Base-by-base conservation (phyloP, 108 stramenopile species). In the Skeletonema potamos region DNA sequence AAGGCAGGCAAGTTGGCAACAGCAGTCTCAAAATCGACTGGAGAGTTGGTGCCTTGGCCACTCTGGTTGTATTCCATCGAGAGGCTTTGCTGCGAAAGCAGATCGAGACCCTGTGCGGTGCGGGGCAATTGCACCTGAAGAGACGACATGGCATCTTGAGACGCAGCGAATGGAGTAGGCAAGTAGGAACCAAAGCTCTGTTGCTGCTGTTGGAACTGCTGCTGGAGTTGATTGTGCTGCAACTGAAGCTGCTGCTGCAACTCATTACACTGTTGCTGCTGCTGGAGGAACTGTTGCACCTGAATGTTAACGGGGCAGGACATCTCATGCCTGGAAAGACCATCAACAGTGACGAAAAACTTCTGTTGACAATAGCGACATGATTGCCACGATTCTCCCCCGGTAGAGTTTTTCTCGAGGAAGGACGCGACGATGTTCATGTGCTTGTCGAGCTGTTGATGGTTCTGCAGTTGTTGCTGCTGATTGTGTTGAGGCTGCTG, bases 241-340 rank as follows among this genome's bases (percentile, higher is more conserved):
- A 63, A 29, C 54, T 69, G 68, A 58, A 77, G 55, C 65, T 78
- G 69, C 59, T 58, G 68, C 28, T 69, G 66, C 30, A 75, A 29
- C 18, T 64, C 28, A 46, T 64, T 64, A 18, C 22, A 30, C 59
- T 70, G 41, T 39, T 69, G 68, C 39, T 69, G 70, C 51, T 62
- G 24, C 56, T 71, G 70, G 29, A 71, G 70, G 51, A 51, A 62
- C 46, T 71, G 60, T 26, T 70, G 68, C 22, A 70, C 18, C 28
- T 70, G 68, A 43, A 60, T 36, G 34, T 32, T 54, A 15, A 71
- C 62, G 13, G 61, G 59, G 27, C 70, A 61, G 8, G 60, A 54
- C 3, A 32, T 5, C 70, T 71, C 60, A 39, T 71, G 70, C 32
- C 60, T 37, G 18, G 61, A 27, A 18, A 41, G 56, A 6, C 26